A percentile compares a stretch with the other conserved stretches of the same genome.
Conservation (phyloP, 306 rosid species). For the Rosa rugosa region DNA sequence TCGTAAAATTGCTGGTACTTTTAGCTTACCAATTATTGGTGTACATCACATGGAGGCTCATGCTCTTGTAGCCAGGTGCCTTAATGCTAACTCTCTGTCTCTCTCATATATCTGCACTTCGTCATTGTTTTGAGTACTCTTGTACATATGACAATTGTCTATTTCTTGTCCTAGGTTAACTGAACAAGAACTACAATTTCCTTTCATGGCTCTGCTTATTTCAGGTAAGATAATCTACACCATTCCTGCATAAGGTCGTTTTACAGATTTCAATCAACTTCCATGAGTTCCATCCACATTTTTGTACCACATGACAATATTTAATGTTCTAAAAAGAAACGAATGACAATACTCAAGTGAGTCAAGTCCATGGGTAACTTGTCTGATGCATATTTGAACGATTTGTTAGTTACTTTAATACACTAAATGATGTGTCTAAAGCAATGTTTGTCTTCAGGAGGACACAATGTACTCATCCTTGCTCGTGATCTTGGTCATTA, state of each 20-base stretch:
- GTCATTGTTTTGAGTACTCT: conserved; percentile 17
- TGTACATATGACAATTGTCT: conserved; percentile 22
- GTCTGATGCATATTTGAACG: not conserved
- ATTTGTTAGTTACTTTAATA: not conserved
- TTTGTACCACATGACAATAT: not conserved
- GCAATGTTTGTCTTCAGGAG: conserved; percentile 46
- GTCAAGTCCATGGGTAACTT: not conserved
- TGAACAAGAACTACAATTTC: conserved; percentile 78
- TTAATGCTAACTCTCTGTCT: not conserved
- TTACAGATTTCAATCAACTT: not conserved
- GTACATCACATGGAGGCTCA: conserved; percentile 99
- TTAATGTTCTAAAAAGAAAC: not conserved
- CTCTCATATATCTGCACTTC: not conserved
- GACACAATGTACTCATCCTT: conserved; percentile 84
- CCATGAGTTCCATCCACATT: not conserved
- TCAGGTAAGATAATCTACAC: conserved; percentile 51
- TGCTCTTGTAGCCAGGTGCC: conserved; percentile 95
- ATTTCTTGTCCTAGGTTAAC: conserved; percentile 53
- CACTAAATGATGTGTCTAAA: not conserved
- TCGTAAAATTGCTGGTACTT: conserved; percentile 60
- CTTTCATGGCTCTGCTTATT: conserved; percentile 87
- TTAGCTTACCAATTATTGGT: conserved; percentile 74
- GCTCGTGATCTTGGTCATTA: conserved; percentile 90
- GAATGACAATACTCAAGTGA: not conserved
- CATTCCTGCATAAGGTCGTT: not conserved